Percentiles rank a stretch among this genome's conserved stretches.
Conservation (phyloP, 345 rosid genomes). For the Salix dunnii region DNA sequence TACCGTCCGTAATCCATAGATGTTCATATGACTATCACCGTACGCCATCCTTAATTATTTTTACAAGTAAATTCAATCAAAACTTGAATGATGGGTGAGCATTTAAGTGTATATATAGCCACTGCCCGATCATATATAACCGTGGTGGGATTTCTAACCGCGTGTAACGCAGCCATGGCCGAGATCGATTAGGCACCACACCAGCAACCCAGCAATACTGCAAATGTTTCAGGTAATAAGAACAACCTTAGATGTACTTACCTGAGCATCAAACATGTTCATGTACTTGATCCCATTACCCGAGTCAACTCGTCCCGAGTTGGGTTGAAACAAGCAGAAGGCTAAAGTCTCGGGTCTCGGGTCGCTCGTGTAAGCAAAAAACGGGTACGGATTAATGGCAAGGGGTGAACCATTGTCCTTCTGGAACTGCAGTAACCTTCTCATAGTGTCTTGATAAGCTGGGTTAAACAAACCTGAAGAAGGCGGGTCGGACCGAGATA, state of each 20-base stretch:
- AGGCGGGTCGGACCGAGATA: constrained; percentile 78
- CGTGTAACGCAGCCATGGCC: neutral
- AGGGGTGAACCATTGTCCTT: constrained; percentile 74
- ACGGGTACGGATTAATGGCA: constrained; percentile 84
- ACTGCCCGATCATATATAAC: too few relatives aligned
- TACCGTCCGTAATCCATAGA: too few relatives aligned
- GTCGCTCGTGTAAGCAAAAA: constrained; percentile 86
- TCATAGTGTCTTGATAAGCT: constrained; percentile 52
- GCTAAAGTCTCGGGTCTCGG: constrained; percentile 81
- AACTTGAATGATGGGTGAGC: too few relatives aligned
- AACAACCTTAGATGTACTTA: constrained; percentile 6
- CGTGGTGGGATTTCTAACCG: neutral
- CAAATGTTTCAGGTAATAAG: neutral
- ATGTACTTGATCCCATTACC: constrained; percentile 69
- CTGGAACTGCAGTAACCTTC: constrained; percentile 60
- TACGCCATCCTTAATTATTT: too few relatives aligned
- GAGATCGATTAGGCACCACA: neutral
- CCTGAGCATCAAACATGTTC: constrained; percentile 99
- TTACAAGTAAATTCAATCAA: too few relatives aligned
- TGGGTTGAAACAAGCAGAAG: constrained; percentile 83
- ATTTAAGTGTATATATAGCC: too few relatives aligned
- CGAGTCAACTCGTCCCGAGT: constrained; percentile 82
- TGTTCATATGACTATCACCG: too few relatives aligned
- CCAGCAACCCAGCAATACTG: neutral
- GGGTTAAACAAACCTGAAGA: constrained; percentile 65